These are phyloP conservation scores for Heterococcus sp. DNA, from an alignment of 108 stramenopile genomes.

Conservation along the genomic window DNA sequence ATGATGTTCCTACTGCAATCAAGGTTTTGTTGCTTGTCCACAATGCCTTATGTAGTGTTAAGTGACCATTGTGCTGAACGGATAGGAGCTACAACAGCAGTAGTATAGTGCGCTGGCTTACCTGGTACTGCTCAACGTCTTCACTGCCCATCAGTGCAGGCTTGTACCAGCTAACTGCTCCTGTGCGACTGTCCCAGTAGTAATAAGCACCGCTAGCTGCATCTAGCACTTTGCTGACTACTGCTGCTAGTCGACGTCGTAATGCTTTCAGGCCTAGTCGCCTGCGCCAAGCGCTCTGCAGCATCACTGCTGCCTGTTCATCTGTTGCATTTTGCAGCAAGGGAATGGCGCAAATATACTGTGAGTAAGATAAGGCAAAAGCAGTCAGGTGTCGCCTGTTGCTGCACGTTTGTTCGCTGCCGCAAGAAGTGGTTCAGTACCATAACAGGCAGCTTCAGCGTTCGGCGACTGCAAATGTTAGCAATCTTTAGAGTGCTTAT, in stretches of 20 bases:
- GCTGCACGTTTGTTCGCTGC: not conserved
- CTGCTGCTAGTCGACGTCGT: constrained; percentile 10
- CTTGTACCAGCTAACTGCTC: constrained; percentile 29
- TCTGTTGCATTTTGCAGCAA: constrained; percentile 3
- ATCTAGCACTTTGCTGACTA: constrained; percentile 7
- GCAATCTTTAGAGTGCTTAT: not conserved
- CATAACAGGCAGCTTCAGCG: not conserved
- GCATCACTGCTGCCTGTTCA: constrained; percentile 33
- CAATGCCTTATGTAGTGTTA: too few species aligned
- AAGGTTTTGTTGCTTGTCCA: too few species aligned
- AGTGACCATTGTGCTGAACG: too few species aligned
- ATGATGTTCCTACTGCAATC: too few species aligned
- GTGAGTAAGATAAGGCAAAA: not conserved
- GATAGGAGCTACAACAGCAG: too few species aligned
- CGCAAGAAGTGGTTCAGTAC: not conserved
- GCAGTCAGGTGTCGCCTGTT: not conserved
- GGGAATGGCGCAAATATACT: too few species aligned
- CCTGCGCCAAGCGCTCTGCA: constrained; percentile 34
- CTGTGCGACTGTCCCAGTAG: constrained; percentile 26
- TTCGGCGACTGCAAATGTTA: not conserved
- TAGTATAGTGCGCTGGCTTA: too few species aligned
- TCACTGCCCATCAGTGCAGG: constrained; percentile 23
- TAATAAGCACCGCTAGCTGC: constrained; percentile 17
- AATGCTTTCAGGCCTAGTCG: not conserved
- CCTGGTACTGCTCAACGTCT: not conserved